Base-by-base conservation (phyloP, 2,329 filamentous ascomycete species). In the Aspergillus calidoustus region DNA sequence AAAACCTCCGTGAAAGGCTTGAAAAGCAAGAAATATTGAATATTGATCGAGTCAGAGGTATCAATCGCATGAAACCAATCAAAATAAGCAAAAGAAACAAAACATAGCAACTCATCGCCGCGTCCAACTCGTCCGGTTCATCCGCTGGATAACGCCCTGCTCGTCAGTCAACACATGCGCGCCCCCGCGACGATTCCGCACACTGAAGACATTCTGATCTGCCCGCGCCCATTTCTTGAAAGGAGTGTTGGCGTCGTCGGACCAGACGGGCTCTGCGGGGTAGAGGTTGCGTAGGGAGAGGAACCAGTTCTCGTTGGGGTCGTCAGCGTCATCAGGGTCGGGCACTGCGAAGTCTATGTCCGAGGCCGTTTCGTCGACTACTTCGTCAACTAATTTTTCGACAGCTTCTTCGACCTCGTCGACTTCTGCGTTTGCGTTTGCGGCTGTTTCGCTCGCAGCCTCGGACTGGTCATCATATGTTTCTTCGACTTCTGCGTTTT, bases 181-280 rank as follows among this genome's bases (percentile, higher is more conserved):
- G 19, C 71, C 64, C 3, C 72, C 71, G 19, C 72, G 72, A 43
- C 66, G 71, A 28, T 62, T 60, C 3, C 73, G 68, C 50, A 78
- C 75, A 23, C 53, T 59, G 15, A 70, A 60, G 22, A 76, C 64
- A 22, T 76, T 74, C 49, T 72, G 69, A 54, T 77, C 73, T 3
- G 70, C 70, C 38, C 71, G 65, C 13, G 72, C 74, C 72, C 75
- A 80, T 7, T 60, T 62, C 61, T 79, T 79, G 62, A 79, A 77
- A 1, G 76, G 74, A 1, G 78, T 80, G 55, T 75, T 71, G 2
- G 68, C 69, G 46, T 71, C 67, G 34, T 76, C 72, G 9, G 71
- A 74, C 76, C 74, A 78, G 0, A 64, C 57, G 7, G 68, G 66
- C 7, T 60, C 63, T 9, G 59, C 63, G n/a, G 66, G 59, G n/a